Base-by-base conservation (phyloP, 1,284 basidiomycete species). In the Dichomitus squalens region DNA sequence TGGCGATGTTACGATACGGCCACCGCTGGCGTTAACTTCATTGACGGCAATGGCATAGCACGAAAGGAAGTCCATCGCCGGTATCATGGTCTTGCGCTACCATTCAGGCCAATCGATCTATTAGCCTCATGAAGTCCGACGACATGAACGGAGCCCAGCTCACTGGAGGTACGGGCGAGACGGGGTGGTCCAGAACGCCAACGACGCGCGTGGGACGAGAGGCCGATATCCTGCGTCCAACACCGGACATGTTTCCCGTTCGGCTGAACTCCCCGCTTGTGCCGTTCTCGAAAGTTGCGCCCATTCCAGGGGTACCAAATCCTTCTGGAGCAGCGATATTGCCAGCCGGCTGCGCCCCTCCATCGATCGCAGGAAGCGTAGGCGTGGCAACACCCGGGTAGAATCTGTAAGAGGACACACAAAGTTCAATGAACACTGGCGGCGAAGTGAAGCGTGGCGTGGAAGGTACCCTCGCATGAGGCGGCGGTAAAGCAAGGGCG, bases 1-100 rank as follows among this genome's bases (percentile, higher is more conserved):
- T 0, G 96, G 96, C 0, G 93, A 93, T 3, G 96, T 98, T 21
- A 98, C 95, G 52, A 98, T 96, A 16, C 96, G 82, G 0, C 95
- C 94, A 0, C 95, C 95, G 16, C 87, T 85, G 2, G 95, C 95
- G 68, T 97, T 97, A 23, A 96, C 94, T 71, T 92, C 88, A 64
- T 92, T 93, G 29, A 95, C 93, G 4, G 92, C 92, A 58, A 95
- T 95, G 0, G 93, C 94, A 74, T 96, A 96, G 66, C 92, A 95
- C 2, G 89, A 93, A 60, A 98, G 78, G 70, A 96, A 96, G 72
- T 98, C 96, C 76, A 98, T 89, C 0, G 94, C 94, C 0, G 95
- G 95, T 53, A 97, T 95, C 65, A 87, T 86, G 11, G 90, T 92
- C 66, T 86, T 90, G 55, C 92, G 82, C 89, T 92, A 65, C 25